Conservation (phyloP, 208 protist species). For the Trichomonas tenax region DNA sequence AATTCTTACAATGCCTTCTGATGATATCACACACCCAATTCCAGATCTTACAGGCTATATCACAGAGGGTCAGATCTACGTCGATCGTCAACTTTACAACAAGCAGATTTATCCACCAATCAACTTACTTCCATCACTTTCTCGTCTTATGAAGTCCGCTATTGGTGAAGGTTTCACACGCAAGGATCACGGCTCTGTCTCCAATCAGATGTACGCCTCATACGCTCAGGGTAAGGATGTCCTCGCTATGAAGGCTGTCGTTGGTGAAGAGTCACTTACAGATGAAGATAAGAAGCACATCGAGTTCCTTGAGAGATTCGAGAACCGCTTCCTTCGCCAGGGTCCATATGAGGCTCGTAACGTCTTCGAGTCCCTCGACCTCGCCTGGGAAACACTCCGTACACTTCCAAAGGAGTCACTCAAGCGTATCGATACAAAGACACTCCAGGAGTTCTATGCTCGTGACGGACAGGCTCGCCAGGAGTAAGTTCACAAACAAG, state of each 20-base stretch:
- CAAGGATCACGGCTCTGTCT: constrained; percentile 91
- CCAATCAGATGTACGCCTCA: constrained; percentile 96
- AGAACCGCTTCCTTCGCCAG: constrained; percentile 94
- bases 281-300: constrained; percentile 93
- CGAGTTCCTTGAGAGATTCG: constrained; percentile 98
- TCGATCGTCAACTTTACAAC: constrained; percentile 97
- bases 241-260: constrained; percentile 41
- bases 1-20: constrained; percentile 99
- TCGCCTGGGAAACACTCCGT: constrained; percentile 76
- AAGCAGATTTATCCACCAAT: constrained; percentile 94
- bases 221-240: constrained; percentile 99
- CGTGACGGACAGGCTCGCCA: not conserved
- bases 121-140: constrained; percentile 98
- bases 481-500: not conserved
- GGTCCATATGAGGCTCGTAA: constrained; percentile 73
- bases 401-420: constrained; percentile 34
- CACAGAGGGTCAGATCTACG: constrained; percentile 88
- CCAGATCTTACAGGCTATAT: constrained; percentile 99
- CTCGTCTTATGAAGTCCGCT: constrained; percentile 99
- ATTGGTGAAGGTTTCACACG: constrained; percentile 98
- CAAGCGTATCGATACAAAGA: constrained; percentile 30
- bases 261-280: constrained; percentile 79
- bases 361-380: constrained; percentile 93
- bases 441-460: constrained; percentile 28
- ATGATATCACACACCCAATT: constrained; percentile 99